phyloP scores from a whole-genome alignment of 352 stramenopile genomes.

The Lagenidium giganteum region DNA sequence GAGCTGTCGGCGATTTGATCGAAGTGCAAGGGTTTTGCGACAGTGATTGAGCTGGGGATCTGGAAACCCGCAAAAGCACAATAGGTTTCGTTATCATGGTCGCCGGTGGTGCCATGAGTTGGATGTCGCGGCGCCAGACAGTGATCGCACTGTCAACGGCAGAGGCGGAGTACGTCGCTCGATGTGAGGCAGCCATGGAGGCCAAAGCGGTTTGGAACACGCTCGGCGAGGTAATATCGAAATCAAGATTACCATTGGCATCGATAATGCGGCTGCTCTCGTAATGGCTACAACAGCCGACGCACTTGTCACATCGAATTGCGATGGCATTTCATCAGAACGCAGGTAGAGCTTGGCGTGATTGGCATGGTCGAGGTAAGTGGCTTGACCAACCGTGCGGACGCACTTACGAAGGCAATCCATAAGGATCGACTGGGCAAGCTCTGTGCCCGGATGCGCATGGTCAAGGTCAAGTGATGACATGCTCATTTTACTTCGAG shows the following conservation, averaged over 20 bases:
- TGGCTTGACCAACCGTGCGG: constrained; percentile 2
- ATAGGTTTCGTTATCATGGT: constrained; percentile 6
- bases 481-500: no score
- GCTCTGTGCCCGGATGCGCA: no score
- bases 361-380: background rate
- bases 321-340: constrained; percentile 7
- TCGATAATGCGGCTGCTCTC: constrained; percentile 3
- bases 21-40: constrained; percentile 5
- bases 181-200: constrained; percentile 11
- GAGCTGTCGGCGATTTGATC: no score
- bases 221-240: background rate
- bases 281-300: constrained; percentile 4
- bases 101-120: constrained; percentile 2
- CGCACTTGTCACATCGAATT: constrained; percentile 8
- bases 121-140: constrained; percentile 3
- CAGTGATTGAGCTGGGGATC: constrained; percentile 7
- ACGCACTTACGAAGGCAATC: constrained; percentile 10
- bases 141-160: constrained; percentile 6
- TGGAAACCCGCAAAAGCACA: constrained; percentile 1
- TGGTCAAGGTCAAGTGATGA: no score
- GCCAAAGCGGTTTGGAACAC: constrained; percentile 1
- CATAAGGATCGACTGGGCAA: constrained; percentile 16
- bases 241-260: background rate
- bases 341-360: background rate
- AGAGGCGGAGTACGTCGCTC: constrained; percentile 11